These are phyloP conservation scores for Pseudogymnoascus sp. DNA, from an alignment of 2,329 filamentous ascomycete species.

Conservation along the genomic window DNA sequence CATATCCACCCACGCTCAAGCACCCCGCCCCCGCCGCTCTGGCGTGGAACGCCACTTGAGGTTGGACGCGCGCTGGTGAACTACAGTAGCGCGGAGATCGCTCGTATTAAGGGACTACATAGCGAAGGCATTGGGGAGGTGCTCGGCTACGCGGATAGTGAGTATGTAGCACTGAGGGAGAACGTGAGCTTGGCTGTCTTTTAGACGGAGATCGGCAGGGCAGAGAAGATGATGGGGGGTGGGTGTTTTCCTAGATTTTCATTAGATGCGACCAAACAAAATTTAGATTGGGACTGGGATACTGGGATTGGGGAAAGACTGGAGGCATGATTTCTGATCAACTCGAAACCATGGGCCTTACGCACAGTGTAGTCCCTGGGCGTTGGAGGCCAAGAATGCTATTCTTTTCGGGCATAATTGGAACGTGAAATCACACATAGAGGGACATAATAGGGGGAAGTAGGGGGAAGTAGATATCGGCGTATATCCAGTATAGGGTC, in stretches of 20 bases:
- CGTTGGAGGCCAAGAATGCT: background rate
- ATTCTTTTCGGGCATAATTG: background rate
- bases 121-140: constrained; percentile 74
- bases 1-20: background rate
- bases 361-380: background rate
- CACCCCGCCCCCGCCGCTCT: constrained; percentile 33
- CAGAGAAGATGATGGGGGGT: background rate
- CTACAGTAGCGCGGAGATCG: constrained; percentile 81
- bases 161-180: constrained; percentile 85
- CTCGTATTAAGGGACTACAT: constrained; percentile 74
- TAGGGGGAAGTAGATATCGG: background rate
- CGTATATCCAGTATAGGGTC: background rate
- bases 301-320: background rate
- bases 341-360: background rate
- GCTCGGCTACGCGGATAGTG: constrained; percentile 87
- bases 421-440: background rate
- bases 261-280: background rate
- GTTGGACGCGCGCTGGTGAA: constrained; percentile 88
- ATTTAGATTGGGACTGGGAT: constrained; percentile 6
- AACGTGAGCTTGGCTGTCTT: constrained; percentile 64
- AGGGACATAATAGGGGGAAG: background rate
- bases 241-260: background rate
- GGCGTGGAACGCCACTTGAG: constrained; percentile 54
- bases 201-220: constrained; percentile 34
- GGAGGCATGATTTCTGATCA: constrained; percentile 3